These are phyloP conservation scores for Effrenium voratum DNA, from an alignment of 73 alveolate genomes.

Conservation along the genomic window DNA sequence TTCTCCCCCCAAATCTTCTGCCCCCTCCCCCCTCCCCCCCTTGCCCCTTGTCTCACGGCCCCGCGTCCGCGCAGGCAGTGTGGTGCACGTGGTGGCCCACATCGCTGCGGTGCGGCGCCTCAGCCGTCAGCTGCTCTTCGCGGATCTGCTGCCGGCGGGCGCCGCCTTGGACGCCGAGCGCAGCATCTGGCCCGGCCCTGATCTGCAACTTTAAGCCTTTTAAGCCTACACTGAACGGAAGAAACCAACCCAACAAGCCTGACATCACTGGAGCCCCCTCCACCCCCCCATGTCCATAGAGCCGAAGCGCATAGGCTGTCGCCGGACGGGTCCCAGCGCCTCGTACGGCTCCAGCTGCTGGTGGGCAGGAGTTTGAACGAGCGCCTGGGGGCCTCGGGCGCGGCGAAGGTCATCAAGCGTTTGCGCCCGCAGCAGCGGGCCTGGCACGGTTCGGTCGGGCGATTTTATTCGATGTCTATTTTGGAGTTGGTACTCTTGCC, in stretches of 20 bases:
- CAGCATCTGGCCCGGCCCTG: conserved; percentile 53
- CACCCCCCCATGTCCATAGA: neutral
- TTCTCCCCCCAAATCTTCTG: no score
- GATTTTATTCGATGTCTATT: no score
- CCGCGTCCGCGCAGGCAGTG: conserved; percentile 27
- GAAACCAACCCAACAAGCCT: neutral
- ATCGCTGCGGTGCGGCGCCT: conserved; percentile 80
- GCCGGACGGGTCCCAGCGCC: conserved; percentile 53
- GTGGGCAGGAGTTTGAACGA: conserved; percentile 73
- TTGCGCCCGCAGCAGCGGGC: conserved; percentile 62
- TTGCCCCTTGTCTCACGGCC: neutral
- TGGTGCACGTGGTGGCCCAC: conserved; percentile 59
- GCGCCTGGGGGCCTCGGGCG: conserved; percentile 57
- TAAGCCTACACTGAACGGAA: neutral
- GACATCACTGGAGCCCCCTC: neutral
- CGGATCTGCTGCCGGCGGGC: conserved; percentile 70
- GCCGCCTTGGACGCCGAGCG: conserved; percentile 48
- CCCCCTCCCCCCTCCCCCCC: neutral
- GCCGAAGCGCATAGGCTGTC: conserved; percentile 31
- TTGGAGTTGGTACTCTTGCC: no score
- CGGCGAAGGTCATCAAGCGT: conserved; percentile 35
- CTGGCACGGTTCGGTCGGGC: no score
- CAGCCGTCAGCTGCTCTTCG: conserved; percentile 61
- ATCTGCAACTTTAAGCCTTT: no score
- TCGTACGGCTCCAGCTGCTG: conserved; percentile 72